These are phyloP conservation scores for Lachancea dasiensis DNA, from an alignment of 805 yeast genomes.

Conservation along the genomic window DNA sequence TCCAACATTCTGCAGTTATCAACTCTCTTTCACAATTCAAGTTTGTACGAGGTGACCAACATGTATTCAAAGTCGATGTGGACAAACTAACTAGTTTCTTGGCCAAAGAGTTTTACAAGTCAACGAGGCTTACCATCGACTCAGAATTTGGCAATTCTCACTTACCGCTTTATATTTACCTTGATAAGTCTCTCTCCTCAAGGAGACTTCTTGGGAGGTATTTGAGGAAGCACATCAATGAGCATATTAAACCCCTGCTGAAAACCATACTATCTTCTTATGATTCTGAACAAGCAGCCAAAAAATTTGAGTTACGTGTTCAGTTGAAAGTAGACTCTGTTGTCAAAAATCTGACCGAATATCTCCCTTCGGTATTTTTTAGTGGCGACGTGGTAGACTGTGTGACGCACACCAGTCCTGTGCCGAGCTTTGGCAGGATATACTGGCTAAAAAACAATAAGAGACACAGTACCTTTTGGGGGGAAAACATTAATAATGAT, in stretches of 20 bases:
- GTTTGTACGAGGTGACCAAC: slow-evolving; percentile 27
- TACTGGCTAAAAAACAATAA: slow-evolving; percentile 30
- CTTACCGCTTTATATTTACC: slow-evolving; percentile 25
- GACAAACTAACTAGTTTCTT: slow-evolving; percentile 19
- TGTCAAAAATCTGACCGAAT: slow-evolving; percentile 15
- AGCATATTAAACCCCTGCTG: slow-evolving; percentile 23
- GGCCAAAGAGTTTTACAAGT: slow-evolving; percentile 21
- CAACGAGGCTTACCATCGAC: slow-evolving; percentile 21
- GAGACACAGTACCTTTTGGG: slow-evolving; percentile 22
- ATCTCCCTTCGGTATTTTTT: slow-evolving; percentile 22
- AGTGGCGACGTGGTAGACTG: slow-evolving; percentile 24
- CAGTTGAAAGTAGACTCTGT: slow-evolving; percentile 12
- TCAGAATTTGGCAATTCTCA: slow-evolving; percentile 15
- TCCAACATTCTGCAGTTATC: slow-evolving; percentile 14
- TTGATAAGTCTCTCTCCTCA: slow-evolving; percentile 19
- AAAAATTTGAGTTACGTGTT: slow-evolving; percentile 16
- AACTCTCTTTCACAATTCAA: slow-evolving; percentile 19
- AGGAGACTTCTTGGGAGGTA: slow-evolving; percentile 16
- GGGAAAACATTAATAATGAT: slow-evolving; percentile 22
- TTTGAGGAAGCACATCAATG: slow-evolving; percentile 18
- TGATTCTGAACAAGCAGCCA: slow-evolving; percentile 13
- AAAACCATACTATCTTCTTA: slow-evolving; percentile 18
- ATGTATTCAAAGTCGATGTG: slow-evolving; percentile 17
- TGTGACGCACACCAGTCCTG: slow-evolving; percentile 23
- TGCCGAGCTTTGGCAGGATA: slow-evolving; percentile 29